Conservation (phyloP, 2,329 filamentous ascomycete genomes). For the Pseudogymnoascus sp. region DNA sequence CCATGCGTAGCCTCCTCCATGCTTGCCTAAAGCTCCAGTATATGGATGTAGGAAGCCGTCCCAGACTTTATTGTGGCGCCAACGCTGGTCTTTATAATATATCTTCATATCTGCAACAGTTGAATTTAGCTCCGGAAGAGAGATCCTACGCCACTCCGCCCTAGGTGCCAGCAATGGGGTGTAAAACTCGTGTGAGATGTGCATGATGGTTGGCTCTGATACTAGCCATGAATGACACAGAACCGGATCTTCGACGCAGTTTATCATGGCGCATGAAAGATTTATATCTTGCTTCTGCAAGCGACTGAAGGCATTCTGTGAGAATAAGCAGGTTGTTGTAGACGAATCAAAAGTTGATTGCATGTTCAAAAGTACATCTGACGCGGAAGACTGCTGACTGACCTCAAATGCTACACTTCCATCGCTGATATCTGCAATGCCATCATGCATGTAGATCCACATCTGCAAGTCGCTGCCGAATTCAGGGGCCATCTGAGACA, state of each 20-base stretch:
- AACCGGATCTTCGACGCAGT: background rate
- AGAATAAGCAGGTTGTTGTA: background rate
- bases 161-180: background rate
- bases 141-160: background rate
- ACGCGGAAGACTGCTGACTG: background rate
- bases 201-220: background rate
- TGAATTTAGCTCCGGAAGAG: background rate
- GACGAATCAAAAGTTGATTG: background rate
- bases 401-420: background rate
- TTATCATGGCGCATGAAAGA: background rate
- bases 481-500: background rate
- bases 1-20: background rate
- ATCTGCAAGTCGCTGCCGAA: background rate
- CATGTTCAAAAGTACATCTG: background rate
- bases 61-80: background rate
- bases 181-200: background rate
- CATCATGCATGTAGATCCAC: background rate
- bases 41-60: background rate
- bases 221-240: background rate
- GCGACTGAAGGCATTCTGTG: background rate
- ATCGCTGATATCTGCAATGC: background rate
- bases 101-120: background rate
- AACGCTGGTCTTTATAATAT: background rate
- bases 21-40: background rate
- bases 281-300: background rate